Evolutionary conservation across 441 rosid species (phyloP).

Genomic region (Lepidium campestre): DNA sequence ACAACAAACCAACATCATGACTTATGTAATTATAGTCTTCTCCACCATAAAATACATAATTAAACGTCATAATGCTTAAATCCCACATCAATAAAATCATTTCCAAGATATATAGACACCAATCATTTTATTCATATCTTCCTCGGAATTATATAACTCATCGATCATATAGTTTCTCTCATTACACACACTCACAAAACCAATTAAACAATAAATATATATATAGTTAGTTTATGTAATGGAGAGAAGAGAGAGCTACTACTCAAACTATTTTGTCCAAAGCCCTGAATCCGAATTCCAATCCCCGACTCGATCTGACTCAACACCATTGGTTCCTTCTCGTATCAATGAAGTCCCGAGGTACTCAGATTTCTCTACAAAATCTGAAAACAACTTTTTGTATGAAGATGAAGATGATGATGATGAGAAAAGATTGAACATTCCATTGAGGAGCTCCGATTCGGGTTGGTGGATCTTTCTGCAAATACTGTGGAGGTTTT

Average conservation of each 20-base stretch:
- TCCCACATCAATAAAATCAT: not conserved
- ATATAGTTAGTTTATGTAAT: not conserved
- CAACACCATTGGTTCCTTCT: constrained; percentile 23
- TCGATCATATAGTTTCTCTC: not conserved
- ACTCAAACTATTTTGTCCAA: constrained; percentile 54
- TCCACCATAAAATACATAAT: not conserved
- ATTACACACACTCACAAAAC: not conserved
- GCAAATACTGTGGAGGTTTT: constrained; percentile 71
- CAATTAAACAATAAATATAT: not conserved
- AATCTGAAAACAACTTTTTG: constrained; percentile 42
- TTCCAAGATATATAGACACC: not conserved
- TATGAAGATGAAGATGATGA: constrained; percentile 19
- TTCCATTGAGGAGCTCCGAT: constrained; percentile 38
- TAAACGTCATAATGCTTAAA: constrained; percentile 10
- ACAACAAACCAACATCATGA: constrained; percentile 27
- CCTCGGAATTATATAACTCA: constrained; percentile 12
- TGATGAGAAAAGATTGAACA: constrained; percentile 37
- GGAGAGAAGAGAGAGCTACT: constrained; percentile 23
- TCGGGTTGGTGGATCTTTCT: constrained; percentile 55
- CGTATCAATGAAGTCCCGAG: constrained; percentile 34
- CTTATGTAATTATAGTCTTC: constrained; percentile 26
- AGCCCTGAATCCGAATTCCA: constrained; percentile 53
- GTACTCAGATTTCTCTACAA: constrained; percentile 48
- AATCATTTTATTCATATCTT: constrained; percentile 13
- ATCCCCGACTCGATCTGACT: constrained; percentile 37